Evolutionary conservation across 208 protist genomes (phyloP), one percentile per base, ranked within the genome.

Genomic region (Leishmania lainsoni): DNA sequence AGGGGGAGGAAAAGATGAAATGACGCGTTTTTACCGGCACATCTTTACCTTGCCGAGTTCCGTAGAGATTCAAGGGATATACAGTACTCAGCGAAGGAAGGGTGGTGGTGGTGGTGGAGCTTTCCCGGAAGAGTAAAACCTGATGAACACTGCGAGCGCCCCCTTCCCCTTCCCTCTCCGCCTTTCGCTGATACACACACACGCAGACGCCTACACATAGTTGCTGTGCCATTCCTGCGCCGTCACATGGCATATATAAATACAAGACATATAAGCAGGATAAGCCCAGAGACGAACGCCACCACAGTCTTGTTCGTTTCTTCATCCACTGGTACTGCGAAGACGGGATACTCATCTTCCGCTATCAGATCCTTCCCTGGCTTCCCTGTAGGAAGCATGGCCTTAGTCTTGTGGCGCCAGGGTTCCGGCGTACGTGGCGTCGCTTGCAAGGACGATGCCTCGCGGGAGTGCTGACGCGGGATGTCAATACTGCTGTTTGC

Each of bases 261-360:
- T 10, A 32, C 74, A 26, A 84, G 75, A 29, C 74, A 76, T 35
- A 84, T 63, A 32, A 76, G 20, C 22, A 84, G 75, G 3, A 80
- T 0, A 48, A 79, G 1, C 14, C 26, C 75, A 58, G 81, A 75
- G 52, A 84, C 58, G 70, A 84, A 84, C 17, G 68, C 81, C 20
- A 84, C 81, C 22, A 84, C 75, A 6, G 74, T 68, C 56, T 84
- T 84, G 58, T 84, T 79, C 0, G 81, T 84, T 35, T 84, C 75
- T 10, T 80, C 81, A 51, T 84, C n/a, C 75, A 75, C 39, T 35
- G 75, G 81, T 22, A 72, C 56, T n/a, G 75, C 69, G 54, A 80
- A 79, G 49, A 51, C 42, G n/a, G 75, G 65, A 69, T 75, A 75
- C 65, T 83, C 74, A 49, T 83, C 74, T 14, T 52, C 42, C 42